These are phyloP conservation scores for Pichia californica DNA, from an alignment of 805 yeast species.

Conservation along the genomic window DNA sequence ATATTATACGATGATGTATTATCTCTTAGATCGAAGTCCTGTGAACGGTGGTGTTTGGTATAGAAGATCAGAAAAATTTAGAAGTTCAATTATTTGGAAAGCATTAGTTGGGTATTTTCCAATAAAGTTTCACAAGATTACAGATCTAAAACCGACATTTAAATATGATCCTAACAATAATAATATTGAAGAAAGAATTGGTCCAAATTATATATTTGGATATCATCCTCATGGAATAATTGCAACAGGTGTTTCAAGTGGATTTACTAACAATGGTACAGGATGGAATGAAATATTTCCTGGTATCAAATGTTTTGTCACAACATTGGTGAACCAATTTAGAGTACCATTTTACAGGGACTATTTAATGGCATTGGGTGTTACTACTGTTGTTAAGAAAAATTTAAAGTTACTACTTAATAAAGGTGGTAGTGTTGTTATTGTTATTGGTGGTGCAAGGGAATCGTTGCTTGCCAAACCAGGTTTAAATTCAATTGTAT, in stretches of 20 bases:
- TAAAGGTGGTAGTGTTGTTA: slow-evolving; percentile 69
- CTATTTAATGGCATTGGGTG: slow-evolving; percentile 72
- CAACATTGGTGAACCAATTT: slow-evolving; percentile 82
- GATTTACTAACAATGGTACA: slow-evolving; percentile 9
- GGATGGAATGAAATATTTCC: slow-evolving; percentile 60
- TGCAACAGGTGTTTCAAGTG: slow-evolving; percentile 62
- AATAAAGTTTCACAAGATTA: slow-evolving; percentile 58
- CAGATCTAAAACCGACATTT: slow-evolving; percentile 73
- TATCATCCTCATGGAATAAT: slow-evolving; percentile 97
- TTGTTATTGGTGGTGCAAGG: slow-evolving; percentile 94
- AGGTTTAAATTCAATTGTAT: slow-evolving; percentile 59
- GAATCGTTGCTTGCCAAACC: slow-evolving; percentile 70
- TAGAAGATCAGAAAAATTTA: slow-evolving; percentile 50
- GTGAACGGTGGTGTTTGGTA: slow-evolving; percentile 63
- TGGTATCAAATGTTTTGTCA: slow-evolving; percentile 67
- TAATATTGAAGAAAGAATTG: slow-evolving; percentile 34
- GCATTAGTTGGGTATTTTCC: slow-evolving; percentile 79
- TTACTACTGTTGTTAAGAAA: slow-evolving; percentile 73
- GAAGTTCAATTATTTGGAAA: slow-evolving; percentile 59
- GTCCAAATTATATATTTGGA: slow-evolving; percentile 82
- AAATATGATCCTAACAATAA: background rate
- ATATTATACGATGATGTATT: slow-evolving; percentile 57
- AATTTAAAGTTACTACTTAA: slow-evolving; percentile 61
- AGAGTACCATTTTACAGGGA: slow-evolving; percentile 81
- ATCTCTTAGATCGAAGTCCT: slow-evolving; percentile 61